Evolutionary conservation across 2,329 filamentous ascomycete species (phyloP), one percentile per base, ranked within the genome.

Genomic region (Ophiostoma ulmi): DNA sequence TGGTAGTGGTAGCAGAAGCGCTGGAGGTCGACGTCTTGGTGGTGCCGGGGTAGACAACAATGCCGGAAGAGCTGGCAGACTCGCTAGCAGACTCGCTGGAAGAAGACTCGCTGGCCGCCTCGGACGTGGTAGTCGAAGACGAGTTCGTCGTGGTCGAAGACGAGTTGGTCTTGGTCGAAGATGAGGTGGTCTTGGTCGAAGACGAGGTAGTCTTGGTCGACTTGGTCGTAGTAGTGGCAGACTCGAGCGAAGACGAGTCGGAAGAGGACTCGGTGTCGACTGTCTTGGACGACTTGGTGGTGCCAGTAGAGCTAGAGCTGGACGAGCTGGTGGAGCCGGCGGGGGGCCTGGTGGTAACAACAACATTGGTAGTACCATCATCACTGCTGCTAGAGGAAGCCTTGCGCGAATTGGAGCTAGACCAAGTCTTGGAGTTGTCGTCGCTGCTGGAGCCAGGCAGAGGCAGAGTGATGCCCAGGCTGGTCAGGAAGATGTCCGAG

Each of bases 401-500:
- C 70, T 66, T 70, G 52, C 70, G 58, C 36, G 71, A 48, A 26
- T 26, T 5, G 52, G 52, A 58, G 52, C 52, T 31, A 8, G 22
- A 58, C 22, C 22, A 58, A 10, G 5, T 69, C 68, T 31, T 26
- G 7, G 71, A 63, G 17, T 52, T 35, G 14, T 65, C 36, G 1
- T 67, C 41, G 31, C 35, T 67, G 31, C 35, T 67, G 41, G 31
- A 10, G 64, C 36, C 64, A 67, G 31, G 41, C 64, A 39, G n/a
- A 22, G 63, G 63, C 35, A 39, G 35, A 11, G 63, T 65, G 35
- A 65, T n/a, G 36, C 63, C 63, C 35, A 65, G 20, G 36, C 63
- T 65, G 36, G 35, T 65, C 63, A 65, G 36, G 63, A 73, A 72
- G 35, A 72, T 64, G 67, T 73, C 71, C 5, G 69, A 48, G 17